phyloP scores from a whole-genome alignment of 169 alveolate genomes.

The Amoebophrya sp. region DNA sequence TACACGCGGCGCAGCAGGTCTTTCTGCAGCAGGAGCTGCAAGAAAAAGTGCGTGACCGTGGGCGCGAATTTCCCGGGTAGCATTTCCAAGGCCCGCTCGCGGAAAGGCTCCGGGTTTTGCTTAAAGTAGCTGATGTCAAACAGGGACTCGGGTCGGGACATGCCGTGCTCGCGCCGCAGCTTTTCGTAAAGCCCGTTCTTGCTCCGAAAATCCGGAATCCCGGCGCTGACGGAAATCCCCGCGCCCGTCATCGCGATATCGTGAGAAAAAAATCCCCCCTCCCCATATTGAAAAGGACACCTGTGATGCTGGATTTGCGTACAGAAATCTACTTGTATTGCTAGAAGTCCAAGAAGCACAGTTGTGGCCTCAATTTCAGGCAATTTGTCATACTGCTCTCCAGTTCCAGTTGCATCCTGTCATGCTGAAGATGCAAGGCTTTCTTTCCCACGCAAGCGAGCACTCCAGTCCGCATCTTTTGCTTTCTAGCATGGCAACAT shows the following conservation, averaged over 20 bases:
- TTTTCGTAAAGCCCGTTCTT: not conserved
- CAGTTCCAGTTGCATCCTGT: no score
- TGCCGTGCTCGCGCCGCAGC: not conserved
- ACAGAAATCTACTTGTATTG: no score
- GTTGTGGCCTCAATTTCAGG: no score
- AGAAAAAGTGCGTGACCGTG: not conserved
- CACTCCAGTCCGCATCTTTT: no score
- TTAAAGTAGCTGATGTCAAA: not conserved
- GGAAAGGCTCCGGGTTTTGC: not conserved
- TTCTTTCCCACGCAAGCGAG: no score
- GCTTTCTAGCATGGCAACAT: no score
- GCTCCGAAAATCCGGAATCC: constrained; percentile 75
- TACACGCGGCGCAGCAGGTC: not conserved
- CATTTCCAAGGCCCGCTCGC: not conserved
- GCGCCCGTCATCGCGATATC: constrained; percentile 74
- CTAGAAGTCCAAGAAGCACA: no score
- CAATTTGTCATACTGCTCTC: no score
- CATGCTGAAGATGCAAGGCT: no score
- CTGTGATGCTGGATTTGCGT: no score
- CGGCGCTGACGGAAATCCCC: constrained; percentile 75
- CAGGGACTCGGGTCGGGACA: not conserved
- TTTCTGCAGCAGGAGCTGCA: not conserved
- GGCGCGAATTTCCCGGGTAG: not conserved
- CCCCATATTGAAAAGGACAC: no score
- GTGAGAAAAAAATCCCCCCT: no score